Base-by-base conservation (phyloP, 2,329 filamentous ascomycete species). In the Pseudonectria buxi region DNA sequence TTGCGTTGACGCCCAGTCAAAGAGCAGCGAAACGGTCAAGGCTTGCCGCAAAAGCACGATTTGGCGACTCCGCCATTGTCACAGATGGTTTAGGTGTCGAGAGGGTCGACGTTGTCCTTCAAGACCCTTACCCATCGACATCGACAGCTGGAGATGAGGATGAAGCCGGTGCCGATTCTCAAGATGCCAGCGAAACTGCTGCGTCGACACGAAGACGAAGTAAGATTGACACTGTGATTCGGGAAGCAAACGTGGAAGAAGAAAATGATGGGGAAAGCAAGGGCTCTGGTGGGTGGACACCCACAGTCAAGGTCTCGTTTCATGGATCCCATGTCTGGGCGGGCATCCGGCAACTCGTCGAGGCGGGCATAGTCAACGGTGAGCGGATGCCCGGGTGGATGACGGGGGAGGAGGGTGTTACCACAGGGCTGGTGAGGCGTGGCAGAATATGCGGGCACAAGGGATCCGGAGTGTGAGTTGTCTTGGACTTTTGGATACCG, bases 331-430 rank as follows among this genome's bases (percentile, higher is more conserved):
- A 94, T 55, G 79, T 94, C 3, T 90, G 94, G 62, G 81, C 81
- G 0, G 88, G 88, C 0, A 70, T 94, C 15, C 73, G 86, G 31
- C 78, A 83, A 51, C 68, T 94, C 24, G 83, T 90, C 0, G 86
- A 94, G 57, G 64, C 76, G 12, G 86, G 86, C 1, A 70, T 85
- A 33, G 67, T 94, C 16, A 78, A 94, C 54, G 82, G 86, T 2
- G 73, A 80, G 50, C 75, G 69, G 36, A 89, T 94, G 83, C 87
- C 88, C 0, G 83, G 83, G 0, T 94, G 87, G 86, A 82, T 94
- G 81, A 92, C 86, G 1, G 88, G 87, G 2, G 87, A 94, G 52
- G 83, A 87, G 29, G 83, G 81, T 1, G 78, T 92, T 5, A 92
- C 84, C 35, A 70, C 80, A 26, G 83, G 85, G 1, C 72, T 77